Conservation (phyloP, 176 grass and related monocot genomes). For the Pontederia crassipes region DNA sequence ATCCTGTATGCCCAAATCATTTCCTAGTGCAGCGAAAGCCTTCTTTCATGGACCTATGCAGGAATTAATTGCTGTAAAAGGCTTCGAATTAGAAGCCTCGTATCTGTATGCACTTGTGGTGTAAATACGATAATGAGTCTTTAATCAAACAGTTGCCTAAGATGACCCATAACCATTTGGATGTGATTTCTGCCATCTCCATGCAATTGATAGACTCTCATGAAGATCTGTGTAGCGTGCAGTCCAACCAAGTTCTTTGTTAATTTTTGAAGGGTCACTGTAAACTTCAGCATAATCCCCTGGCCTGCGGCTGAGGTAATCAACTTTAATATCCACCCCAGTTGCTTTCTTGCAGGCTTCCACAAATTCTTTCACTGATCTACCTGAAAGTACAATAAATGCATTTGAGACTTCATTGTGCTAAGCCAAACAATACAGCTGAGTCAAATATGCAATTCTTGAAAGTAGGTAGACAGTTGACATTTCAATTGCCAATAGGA, state of each 20-base stretch:
- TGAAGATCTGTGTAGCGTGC: constrained; percentile 65
- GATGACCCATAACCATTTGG: constrained; percentile 48
- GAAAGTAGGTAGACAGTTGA: background rate
- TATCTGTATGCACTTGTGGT: no score
- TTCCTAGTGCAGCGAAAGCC: no score
- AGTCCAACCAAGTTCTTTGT: constrained; percentile 68
- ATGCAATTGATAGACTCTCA: constrained; percentile 68
- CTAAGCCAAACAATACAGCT: no score
- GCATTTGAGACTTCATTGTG: no score
- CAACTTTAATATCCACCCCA: constrained; percentile 61
- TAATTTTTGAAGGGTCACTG: constrained; percentile 86
- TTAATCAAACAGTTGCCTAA: background rate
- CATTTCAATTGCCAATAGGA: background rate
- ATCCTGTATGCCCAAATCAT: no score
- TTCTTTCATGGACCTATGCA: no score
- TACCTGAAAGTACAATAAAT: constrained; percentile 40
- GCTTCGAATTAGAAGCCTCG: no score
- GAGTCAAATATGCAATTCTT: no score
- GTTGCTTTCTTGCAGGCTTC: constrained; percentile 84
- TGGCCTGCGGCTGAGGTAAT: constrained; percentile 54
- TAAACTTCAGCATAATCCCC: constrained; percentile 94
- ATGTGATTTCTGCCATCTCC: constrained; percentile 93
- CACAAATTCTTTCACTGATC: constrained; percentile 92
- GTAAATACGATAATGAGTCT: no score
- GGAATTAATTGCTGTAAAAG: no score